phyloP scores from a whole-genome alignment of 169 alveolate genomes.

The Theileria annulata region DNA sequence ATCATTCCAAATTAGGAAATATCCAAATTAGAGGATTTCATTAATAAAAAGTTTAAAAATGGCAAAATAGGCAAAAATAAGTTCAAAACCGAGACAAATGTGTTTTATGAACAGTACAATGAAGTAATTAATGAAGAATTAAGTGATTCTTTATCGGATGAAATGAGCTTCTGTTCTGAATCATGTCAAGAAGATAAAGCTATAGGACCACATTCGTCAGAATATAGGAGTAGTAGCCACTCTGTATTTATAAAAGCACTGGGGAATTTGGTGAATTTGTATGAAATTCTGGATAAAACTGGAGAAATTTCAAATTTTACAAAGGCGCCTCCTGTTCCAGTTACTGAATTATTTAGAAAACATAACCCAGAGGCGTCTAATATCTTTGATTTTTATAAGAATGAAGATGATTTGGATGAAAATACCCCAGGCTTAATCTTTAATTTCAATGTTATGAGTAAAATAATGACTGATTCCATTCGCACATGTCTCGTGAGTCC shows the following conservation, averaged over 20 bases:
- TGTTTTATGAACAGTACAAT: neutral
- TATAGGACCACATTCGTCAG: too few species aligned
- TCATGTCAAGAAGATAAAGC: too few species aligned
- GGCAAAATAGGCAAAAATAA: neutral
- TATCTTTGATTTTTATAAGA: slow-evolving; percentile 3
- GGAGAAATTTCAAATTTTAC: neutral
- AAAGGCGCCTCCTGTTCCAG: slow-evolving; percentile 24
- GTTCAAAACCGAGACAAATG: neutral
- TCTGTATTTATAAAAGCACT: neutral
- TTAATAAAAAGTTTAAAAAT: too few species aligned
- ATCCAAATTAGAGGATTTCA: too few species aligned
- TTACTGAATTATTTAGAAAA: slow-evolving; percentile 14
- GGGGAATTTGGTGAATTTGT: neutral
- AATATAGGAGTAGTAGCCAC: neutral
- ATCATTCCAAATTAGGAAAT: too few species aligned
- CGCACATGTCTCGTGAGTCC: slow-evolving; percentile 7
- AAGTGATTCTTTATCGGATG: neutral
- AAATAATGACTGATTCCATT: neutral
- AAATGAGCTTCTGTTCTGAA: neutral
- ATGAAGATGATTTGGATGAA: neutral
- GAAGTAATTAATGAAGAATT: too few species aligned
- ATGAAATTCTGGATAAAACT: neutral
- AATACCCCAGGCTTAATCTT: neutral
- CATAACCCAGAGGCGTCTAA: slow-evolving; percentile 27
- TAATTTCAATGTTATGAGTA: neutral